Evolutionary conservation across 2,329 filamentous ascomycete genomes (phyloP), one percentile per base, ranked within the genome.

Genomic region (Alternaria conjuncta): DNA sequence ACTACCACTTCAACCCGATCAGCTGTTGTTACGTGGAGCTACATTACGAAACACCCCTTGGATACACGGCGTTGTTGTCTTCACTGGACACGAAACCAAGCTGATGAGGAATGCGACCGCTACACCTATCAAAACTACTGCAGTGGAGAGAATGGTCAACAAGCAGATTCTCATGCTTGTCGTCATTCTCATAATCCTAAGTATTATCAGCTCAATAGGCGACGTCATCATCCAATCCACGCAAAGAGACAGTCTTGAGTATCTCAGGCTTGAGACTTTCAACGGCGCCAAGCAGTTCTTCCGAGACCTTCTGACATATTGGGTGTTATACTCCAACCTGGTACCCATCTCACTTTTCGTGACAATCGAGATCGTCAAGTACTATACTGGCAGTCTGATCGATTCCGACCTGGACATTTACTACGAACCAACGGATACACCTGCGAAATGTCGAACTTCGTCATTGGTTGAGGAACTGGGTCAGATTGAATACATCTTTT

Each of bases 401-500:
- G 97, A 97, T 77, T 95, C 94, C 60, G 96, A 99, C 78, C 86
- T 99, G 60, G 96, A 99, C 78, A 99, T 99, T 72, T 99, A 99
- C 82, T 93, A 99, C 79, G 92, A 97, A 74, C 92, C 93, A 78
- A 97, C 91, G 1, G 94, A 99, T 74, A 99, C 95, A 0, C 94
- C 96, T 12, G 94, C 96, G 6, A 97, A 96, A 69, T 99, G 96
- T 81, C 89, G 96, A 73, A 99, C 96, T 0, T 98, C 95, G 3
- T 97, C 94, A 70, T 84, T 99, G 77, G 96, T 99, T 11, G 96
- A 99, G 82, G 96, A 99, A 77, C 83, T 99, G 47, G 96, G 96
- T 59, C 97, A 98, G 87, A 96, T 99, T 47, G 96, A 98, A 76
- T 99, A 96, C 75, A 96, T 99, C 68, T 99, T 99, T 79, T 97